These are phyloP conservation scores for Xylaria sp. DNA, from an alignment of 2,329 filamentous ascomycete genomes.

Conservation along the genomic window DNA sequence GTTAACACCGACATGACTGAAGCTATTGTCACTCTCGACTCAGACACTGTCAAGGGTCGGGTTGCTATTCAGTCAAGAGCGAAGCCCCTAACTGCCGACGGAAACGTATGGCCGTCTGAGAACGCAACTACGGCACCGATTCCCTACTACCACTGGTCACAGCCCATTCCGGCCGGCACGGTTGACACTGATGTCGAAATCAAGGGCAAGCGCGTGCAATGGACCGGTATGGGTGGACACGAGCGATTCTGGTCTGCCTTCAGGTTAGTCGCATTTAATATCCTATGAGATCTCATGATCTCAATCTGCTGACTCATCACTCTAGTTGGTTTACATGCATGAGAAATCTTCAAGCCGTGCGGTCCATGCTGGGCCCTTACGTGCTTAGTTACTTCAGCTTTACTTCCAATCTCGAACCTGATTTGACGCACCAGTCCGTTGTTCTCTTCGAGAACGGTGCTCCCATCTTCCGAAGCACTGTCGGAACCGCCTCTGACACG, in stretches of 20 bases:
- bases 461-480: constrained; percentile 16
- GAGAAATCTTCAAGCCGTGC: constrained; percentile 17
- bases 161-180: constrained; percentile 25
- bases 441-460: constrained; percentile 22
- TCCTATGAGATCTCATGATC: not conserved
- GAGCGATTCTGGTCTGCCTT: constrained; percentile 28
- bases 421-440: constrained; percentile 11
- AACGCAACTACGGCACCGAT: constrained; percentile 18
- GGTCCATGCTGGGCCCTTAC: constrained; percentile 21
- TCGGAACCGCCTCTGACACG: constrained; percentile 8
- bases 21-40: constrained; percentile 14
- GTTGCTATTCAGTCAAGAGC: constrained; percentile 12
- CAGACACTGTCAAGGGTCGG: constrained; percentile 16
- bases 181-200: constrained; percentile 16
- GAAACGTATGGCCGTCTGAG: constrained; percentile 17
- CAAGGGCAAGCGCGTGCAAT: constrained; percentile 8
- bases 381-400: constrained; percentile 18
- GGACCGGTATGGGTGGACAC: constrained; percentile 24
- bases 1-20: constrained; percentile 18
- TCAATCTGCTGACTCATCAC: not conserved
- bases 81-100: constrained; percentile 17
- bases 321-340: constrained; percentile 28
- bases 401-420: constrained; percentile 12
- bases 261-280: constrained; percentile 11
- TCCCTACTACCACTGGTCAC: constrained; percentile 22